phyloP scores from a whole-genome alignment of 768 basidiomycete species.

The Mycena metata region DNA sequence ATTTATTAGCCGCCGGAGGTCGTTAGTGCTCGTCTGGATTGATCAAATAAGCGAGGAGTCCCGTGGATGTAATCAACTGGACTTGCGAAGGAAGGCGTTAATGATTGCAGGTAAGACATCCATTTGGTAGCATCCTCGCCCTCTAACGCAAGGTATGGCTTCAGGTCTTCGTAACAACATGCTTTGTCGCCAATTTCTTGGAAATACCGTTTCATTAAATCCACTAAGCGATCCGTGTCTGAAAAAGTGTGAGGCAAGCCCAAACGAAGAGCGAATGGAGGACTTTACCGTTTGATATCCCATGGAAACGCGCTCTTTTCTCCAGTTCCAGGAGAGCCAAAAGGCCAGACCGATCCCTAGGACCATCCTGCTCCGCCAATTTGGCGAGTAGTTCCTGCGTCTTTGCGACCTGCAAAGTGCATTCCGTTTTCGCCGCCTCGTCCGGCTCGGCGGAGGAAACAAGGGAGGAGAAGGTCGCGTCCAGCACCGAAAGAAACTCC shows the following conservation, averaged over 20 bases:
- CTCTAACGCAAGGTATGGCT: constrained; percentile 70
- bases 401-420: constrained; percentile 55
- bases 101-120: constrained; percentile 64
- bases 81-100: constrained; percentile 65
- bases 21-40: constrained; percentile 61
- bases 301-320: constrained; percentile 64
- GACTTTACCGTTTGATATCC: constrained; percentile 60
- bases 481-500: constrained; percentile 81
- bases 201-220: constrained; percentile 77
- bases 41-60: constrained; percentile 15
- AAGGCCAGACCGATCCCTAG: constrained; percentile 78
- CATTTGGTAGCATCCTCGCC: constrained; percentile 63
- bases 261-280: neutral
- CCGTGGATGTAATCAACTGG: constrained; percentile 8
- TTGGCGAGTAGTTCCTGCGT: constrained; percentile 65
- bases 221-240: constrained; percentile 62
- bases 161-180: constrained; percentile 90
- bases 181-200: constrained; percentile 81
- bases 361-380: constrained; percentile 75
- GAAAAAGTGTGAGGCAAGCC: neutral
- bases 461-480: constrained; percentile 69
- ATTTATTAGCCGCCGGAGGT: constrained; percentile 80
- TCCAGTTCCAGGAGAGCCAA: constrained; percentile 85
- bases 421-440: constrained; percentile 55
- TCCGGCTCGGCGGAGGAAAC: constrained; percentile 41